Evolutionary conservation across 805 yeast species (phyloP).

Genomic region (Saccharomycopsis olivae): DNA sequence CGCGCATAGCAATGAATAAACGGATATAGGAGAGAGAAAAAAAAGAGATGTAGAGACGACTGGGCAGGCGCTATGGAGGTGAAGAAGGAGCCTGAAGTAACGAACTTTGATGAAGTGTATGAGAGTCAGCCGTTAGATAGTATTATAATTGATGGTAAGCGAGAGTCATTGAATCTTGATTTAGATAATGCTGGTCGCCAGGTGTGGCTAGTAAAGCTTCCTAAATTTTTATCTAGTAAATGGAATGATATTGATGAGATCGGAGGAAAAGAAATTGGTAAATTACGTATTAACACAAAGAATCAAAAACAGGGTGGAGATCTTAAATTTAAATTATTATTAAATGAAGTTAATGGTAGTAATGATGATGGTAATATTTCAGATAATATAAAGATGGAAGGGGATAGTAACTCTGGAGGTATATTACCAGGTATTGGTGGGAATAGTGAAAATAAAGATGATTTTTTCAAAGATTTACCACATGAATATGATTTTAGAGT

Average conservation of each 20-base stretch:
- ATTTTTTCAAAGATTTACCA: constrained; percentile 52
- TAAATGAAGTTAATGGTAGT: constrained; percentile 29
- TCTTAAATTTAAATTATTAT: constrained; percentile 44
- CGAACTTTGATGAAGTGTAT: constrained; percentile 16
- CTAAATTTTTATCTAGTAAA: constrained; percentile 71
- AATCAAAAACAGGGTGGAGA: constrained; percentile 21
- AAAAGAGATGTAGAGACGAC: too few species aligned
- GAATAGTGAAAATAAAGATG: constrained; percentile 10
- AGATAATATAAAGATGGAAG: neutral
- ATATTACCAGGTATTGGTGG: neutral
- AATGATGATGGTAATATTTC: neutral
- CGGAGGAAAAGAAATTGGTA: constrained; percentile 71
- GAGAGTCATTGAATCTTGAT: constrained; percentile 74
- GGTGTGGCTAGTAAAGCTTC: constrained; percentile 88
- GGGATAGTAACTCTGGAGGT: neutral
- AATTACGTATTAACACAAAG: constrained; percentile 60
- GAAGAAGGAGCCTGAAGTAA: too few species aligned
- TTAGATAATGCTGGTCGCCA: constrained; percentile 51
- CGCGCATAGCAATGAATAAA: neutral
- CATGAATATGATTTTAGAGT: constrained; percentile 74
- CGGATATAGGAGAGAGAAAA: too few species aligned
- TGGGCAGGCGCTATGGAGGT: too few species aligned
- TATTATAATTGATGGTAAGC: constrained; percentile 18
- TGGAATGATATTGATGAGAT: constrained; percentile 60
- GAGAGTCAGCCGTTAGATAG: constrained; percentile 20